Evolutionary conservation across 495 filamentous ascomycete genomes (phyloP).

Genomic region (Penicillium waksmanii): DNA sequence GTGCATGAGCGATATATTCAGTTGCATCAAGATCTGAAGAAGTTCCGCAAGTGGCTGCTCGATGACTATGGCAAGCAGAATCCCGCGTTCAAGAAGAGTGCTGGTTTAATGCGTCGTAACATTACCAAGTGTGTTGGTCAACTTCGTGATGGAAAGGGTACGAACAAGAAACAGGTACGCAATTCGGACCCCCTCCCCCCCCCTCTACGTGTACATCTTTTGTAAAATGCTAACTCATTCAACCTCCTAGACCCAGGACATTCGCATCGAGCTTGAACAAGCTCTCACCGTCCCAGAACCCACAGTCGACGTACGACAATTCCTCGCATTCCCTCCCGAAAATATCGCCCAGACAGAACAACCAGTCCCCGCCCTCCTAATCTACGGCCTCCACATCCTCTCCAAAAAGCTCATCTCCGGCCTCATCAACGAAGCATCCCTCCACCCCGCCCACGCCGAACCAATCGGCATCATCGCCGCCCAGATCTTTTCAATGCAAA

Average conservation of each 20-base stretch:
- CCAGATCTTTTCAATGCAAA: conserved; percentile 69
- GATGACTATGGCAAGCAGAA: conserved; percentile 51
- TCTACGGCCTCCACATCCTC: conserved; percentile 85
- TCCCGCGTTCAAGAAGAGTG: conserved; percentile 59
- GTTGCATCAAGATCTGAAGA: conserved; percentile 75
- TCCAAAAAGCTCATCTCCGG: conserved; percentile 76
- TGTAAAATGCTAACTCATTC: conserved; percentile 17
- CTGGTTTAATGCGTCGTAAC: conserved; percentile 76
- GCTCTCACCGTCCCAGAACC: conserved; percentile 53
- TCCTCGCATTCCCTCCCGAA: conserved; percentile 60
- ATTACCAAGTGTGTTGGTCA: conserved; percentile 76
- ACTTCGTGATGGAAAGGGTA: conserved; percentile 63
- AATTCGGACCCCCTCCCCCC: background rate
- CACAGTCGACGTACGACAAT: conserved; percentile 67
- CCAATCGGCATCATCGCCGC: conserved; percentile 78
- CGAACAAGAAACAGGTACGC: conserved; percentile 58
- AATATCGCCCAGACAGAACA: conserved; percentile 57
- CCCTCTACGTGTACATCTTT: background rate
- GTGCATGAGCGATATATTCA: conserved; percentile 65
- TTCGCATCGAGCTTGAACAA: conserved; percentile 50
- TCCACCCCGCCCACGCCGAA: conserved; percentile 72
- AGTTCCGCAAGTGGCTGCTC: conserved; percentile 59
- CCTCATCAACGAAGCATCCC: conserved; percentile 73
- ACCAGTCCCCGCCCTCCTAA: conserved; percentile 68
- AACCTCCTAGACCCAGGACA: conserved; percentile 45